These are phyloP conservation scores for Citrus mangshanensis DNA, from an alignment of 345 rosid genomes.

Conservation along the genomic window DNA sequence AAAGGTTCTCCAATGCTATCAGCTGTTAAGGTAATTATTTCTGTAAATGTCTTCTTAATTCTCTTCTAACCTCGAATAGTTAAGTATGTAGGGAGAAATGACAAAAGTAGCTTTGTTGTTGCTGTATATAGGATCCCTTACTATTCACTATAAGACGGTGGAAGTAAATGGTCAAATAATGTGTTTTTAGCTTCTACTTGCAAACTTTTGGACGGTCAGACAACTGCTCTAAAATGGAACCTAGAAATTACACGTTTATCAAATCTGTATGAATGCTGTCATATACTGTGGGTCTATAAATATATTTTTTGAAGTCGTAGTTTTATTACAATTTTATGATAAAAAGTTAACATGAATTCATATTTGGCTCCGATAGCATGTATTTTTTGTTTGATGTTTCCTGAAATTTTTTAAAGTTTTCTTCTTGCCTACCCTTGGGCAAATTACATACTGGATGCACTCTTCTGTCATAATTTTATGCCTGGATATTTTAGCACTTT, in stretches of 20 bases:
- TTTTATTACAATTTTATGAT: background rate
- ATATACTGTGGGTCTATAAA: background rate
- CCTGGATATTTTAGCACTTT: background rate
- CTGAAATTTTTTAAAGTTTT: background rate
- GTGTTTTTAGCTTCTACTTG: background rate
- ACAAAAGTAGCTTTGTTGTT: background rate
- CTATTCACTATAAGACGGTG: background rate
- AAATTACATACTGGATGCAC: background rate
- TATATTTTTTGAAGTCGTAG: background rate
- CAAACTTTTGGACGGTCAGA: background rate
- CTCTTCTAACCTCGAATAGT: background rate
- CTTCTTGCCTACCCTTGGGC: background rate
- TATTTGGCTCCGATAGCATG: background rate
- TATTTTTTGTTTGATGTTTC: background rate
- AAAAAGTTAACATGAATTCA: background rate
- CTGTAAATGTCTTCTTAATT: background rate
- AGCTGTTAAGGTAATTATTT: conserved; percentile 65
- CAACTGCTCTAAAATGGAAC: background rate
- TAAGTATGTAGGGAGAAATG: background rate
- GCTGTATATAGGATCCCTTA: background rate
- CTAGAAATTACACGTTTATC: background rate
- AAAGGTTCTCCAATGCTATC: conserved; percentile 80
- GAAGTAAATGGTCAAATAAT: background rate
- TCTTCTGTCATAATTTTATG: background rate
- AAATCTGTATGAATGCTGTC: background rate